A percentile compares a stretch with the other conserved stretches of the same genome.
Conservation (phyloP, 2,329 filamentous ascomycete genomes). For the Fonsecaea monophora region DNA sequence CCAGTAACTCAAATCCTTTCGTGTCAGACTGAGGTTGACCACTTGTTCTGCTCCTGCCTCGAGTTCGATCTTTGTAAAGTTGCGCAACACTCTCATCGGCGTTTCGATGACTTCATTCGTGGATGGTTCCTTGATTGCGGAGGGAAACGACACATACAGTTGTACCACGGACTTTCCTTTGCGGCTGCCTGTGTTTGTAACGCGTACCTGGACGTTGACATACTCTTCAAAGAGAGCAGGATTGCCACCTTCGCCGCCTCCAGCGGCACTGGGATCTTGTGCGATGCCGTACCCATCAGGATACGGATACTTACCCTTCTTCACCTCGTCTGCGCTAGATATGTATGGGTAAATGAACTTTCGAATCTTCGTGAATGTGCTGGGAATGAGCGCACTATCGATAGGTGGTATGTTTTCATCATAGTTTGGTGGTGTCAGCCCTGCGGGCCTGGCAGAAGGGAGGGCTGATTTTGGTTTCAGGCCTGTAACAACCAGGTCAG, state of each 20-base stretch:
- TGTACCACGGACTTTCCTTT: constrained; percentile 41
- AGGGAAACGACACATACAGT: constrained; percentile 44
- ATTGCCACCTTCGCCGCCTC: constrained; percentile 73
- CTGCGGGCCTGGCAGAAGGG: constrained; percentile 51
- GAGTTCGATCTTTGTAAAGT: constrained; percentile 73
- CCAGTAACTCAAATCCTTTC: constrained; percentile 77
- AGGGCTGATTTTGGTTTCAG: constrained; percentile 58
- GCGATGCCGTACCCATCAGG: constrained; percentile 62
- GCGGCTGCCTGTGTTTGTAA: constrained; percentile 38
- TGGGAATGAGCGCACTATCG: constrained; percentile 66
- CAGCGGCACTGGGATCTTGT: constrained; percentile 65
- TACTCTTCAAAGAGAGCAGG: constrained; percentile 68
- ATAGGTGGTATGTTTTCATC: constrained; percentile 62
- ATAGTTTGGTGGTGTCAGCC: constrained; percentile 61
- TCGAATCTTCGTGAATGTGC: constrained; percentile 64
- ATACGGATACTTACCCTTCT: constrained; percentile 56
- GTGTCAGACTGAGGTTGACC: constrained; percentile 66
- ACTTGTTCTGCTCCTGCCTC: constrained; percentile 60
- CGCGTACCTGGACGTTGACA: constrained; percentile 43
- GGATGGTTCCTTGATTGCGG: constrained; percentile 49
- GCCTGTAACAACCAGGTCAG: constrained; percentile 57
- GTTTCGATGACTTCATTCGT: constrained; percentile 65
- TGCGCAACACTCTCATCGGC: constrained; percentile 70
- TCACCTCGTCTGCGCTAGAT: constrained; percentile 56
- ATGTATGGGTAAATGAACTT: constrained; percentile 80